Evolutionary conservation across 2,329 filamentous ascomycete genomes (phyloP).

Genomic region (Cladosporium sp.): DNA sequence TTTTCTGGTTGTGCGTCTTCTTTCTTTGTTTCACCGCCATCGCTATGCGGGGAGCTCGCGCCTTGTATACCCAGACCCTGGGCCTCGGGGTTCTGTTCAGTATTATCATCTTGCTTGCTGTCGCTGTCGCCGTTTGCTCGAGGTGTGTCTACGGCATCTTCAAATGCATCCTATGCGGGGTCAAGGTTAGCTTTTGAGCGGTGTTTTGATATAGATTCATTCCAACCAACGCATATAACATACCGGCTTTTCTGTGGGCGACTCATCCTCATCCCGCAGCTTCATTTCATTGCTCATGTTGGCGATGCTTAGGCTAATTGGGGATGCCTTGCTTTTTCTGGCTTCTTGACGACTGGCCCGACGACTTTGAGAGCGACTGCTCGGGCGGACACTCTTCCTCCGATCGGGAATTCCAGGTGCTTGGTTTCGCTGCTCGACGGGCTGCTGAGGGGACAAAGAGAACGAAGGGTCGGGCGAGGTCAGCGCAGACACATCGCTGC

Average conservation of each 20-base stretch:
- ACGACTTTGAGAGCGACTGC: constrained; percentile 9
- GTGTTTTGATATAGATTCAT: not conserved
- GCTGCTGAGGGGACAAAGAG: not conserved
- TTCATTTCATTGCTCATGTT: constrained; percentile 25
- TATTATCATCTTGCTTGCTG: constrained; percentile 24
- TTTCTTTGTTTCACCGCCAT: constrained; percentile 26
- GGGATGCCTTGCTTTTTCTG: constrained; percentile 12
- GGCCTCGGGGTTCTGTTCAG: constrained; percentile 21
- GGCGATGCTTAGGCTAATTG: constrained; percentile 20
- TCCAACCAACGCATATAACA: not conserved
- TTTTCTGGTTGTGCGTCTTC: constrained; percentile 1
- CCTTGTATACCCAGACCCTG: constrained; percentile 14
- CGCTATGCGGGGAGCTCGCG: constrained; percentile 33
- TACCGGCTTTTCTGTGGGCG: constrained; percentile 12
- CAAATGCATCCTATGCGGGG: constrained; percentile 64
- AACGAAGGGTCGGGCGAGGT: constrained; percentile 6
- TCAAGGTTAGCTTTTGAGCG: constrained; percentile 3
- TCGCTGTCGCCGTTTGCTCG: constrained; percentile 18
- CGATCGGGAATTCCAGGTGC: constrained; percentile 28
- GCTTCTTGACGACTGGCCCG: not conserved
- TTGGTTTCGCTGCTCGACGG: constrained; percentile 18
- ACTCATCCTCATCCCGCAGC: constrained; percentile 22
- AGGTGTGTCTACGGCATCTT: constrained; percentile 65
- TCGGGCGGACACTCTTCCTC: constrained; percentile 20
- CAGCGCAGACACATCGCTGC: constrained; percentile 5